These are phyloP conservation scores for Ulota crispa DNA, from an alignment of 225 moss, liverwort and hornwort genomes.

Conservation along the genomic window DNA sequence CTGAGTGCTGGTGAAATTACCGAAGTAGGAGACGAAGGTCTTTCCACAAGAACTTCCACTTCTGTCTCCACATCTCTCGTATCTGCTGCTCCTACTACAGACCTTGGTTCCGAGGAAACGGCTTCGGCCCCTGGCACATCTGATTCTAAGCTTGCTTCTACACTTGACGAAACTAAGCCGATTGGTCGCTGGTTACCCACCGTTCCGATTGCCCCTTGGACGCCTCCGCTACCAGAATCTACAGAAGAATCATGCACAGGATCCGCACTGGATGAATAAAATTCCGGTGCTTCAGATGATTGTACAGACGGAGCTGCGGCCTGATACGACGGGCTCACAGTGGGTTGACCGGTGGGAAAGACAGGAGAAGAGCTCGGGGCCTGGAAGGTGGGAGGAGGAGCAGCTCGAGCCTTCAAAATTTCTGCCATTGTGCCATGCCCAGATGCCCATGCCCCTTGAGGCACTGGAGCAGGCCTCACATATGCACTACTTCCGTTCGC, in stretches of 20 bases:
- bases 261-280: constrained; percentile 54
- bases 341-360: constrained; percentile 19
- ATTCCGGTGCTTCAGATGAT: constrained; percentile 39
- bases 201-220: constrained; percentile 67
- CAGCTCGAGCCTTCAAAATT: constrained; percentile 51
- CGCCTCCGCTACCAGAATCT: constrained; percentile 56
- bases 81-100: constrained; percentile 22
- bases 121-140: constrained; percentile 27
- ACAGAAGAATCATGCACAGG: constrained; percentile 51
- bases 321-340: constrained; percentile 22
- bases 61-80: constrained; percentile 45
- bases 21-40: constrained; percentile 40
- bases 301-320: constrained; percentile 22
- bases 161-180: constrained; percentile 40
- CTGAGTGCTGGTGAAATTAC: constrained; percentile 31
- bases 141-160: constrained; percentile 44
- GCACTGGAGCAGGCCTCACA: constrained; percentile 36
- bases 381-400: constrained; percentile 37
- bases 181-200: constrained; percentile 73
- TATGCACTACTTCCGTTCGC: constrained; percentile 45
- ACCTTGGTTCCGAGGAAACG: constrained; percentile 31
- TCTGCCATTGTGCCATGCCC: constrained; percentile 62
- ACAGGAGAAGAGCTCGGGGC: constrained; percentile 28
- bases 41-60: constrained; percentile 34
- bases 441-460: constrained; percentile 55